Evolutionary conservation across 2,329 filamentous ascomycete genomes (phyloP).

Genomic region (Diaporthe velutina): DNA sequence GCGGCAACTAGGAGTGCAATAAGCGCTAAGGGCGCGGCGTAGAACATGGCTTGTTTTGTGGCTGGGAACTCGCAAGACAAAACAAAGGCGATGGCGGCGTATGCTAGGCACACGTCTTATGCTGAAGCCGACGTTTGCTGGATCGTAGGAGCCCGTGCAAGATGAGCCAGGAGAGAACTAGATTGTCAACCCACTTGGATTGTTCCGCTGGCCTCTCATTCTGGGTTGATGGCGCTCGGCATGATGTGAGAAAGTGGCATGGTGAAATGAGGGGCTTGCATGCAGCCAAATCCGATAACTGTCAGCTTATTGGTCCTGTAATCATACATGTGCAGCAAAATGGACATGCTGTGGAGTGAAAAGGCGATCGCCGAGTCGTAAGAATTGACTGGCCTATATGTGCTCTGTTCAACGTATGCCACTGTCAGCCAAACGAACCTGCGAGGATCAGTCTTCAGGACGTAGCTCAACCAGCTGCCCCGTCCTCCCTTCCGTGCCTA

Average conservation of each 20-base stretch:
- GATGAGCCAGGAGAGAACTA: not conserved
- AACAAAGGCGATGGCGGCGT: not conserved
- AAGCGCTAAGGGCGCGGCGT: not conserved
- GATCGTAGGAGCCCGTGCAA: not conserved
- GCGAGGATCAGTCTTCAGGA: not conserved
- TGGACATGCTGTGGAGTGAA: no score
- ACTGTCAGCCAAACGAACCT: not conserved
- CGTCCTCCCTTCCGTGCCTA: no score
- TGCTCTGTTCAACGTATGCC: no score
- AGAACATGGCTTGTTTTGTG: not conserved
- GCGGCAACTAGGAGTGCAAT: not conserved
- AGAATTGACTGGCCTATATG: no score
- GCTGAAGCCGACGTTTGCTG: not conserved
- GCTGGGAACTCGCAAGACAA: no score
- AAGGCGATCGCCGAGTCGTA: no score
- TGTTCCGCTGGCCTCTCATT: not conserved
- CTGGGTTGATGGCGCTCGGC: not conserved
- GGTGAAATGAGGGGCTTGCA: slow-evolving; percentile 16
- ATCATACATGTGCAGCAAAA: not conserved
- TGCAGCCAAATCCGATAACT: not conserved
- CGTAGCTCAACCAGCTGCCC: not conserved
- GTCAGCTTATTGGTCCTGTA: not conserved
- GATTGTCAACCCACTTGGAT: not conserved
- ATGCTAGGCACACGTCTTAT: not conserved
- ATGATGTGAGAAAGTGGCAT: no score